A percentile compares a stretch with the other conserved stretches of the same genome.
Evolutionary conservation across 352 stramenopile genomes (phyloP).

Genomic region (Pythium dissimile): DNA sequence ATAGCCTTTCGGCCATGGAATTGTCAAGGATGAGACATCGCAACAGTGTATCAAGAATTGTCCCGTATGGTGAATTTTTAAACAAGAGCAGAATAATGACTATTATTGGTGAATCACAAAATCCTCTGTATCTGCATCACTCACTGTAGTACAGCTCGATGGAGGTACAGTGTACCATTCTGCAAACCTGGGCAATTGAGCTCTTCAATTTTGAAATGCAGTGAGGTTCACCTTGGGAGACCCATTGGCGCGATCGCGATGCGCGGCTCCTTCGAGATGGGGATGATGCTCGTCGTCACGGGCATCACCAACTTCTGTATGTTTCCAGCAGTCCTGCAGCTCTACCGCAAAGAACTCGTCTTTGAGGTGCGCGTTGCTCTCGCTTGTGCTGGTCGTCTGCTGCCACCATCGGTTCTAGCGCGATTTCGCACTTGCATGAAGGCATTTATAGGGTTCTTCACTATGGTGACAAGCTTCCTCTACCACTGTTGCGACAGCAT

Average conservation of each 20-base stretch:
- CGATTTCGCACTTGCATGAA: conserved; percentile 14
- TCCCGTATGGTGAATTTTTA: conserved; percentile 12
- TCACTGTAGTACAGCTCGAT: background rate
- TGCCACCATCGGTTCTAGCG: background rate
- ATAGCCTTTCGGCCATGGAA: conserved; percentile 57
- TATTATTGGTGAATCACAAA: no score
- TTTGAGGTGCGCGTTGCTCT: conserved; percentile 52
- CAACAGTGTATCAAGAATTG: background rate
- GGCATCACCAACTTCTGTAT: conserved; percentile 79
- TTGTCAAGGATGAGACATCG: background rate
- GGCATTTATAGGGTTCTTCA: conserved; percentile 76
- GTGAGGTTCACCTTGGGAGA: background rate
- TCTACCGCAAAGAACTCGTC: conserved; percentile 51
- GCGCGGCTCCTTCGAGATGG: conserved; percentile 56
- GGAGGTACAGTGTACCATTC: background rate
- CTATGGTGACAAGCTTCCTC: conserved; percentile 74
- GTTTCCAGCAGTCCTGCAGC: conserved; percentile 60
- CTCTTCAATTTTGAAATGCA: no score
- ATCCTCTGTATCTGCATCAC: background rate
- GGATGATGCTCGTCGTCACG: conserved; percentile 71
- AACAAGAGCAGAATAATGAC: no score
- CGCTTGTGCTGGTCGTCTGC: background rate
- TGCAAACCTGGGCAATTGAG: no score
- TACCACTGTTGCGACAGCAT: conserved; percentile 82
- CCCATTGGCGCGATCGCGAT: conserved; percentile 20